Evolutionary conservation across 179 eudicot genomes (phyloP).

Genomic region (Patellifolia procumbens): DNA sequence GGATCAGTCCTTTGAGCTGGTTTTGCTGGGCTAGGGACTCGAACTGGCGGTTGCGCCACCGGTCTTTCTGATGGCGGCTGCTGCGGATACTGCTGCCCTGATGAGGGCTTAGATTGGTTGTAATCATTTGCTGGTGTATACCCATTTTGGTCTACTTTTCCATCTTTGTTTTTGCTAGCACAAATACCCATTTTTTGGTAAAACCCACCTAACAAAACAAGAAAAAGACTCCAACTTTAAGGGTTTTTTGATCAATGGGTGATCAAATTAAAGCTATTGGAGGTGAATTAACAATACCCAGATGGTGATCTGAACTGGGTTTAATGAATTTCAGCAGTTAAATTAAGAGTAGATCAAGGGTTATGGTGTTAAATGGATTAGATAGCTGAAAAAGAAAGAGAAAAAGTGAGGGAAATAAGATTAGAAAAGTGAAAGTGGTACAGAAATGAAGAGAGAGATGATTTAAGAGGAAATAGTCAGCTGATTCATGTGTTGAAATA

Average conservation of each 20-base stretch:
- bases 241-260: conserved; percentile 8
- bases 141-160: conserved; percentile 32
- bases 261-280: background rate
- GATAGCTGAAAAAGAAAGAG: background rate
- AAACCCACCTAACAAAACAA: background rate
- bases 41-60: conserved; percentile 26
- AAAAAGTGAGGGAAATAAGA: background rate
- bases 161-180: conserved; percentile 42
- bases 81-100: conserved; percentile 18
- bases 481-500: conserved; percentile 27
- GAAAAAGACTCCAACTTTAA: background rate
- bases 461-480: conserved; percentile 27
- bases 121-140: conserved; percentile 16
- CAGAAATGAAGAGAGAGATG: conserved; percentile 1
- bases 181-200: conserved; percentile 53
- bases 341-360: conserved; percentile 20
- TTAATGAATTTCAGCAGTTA: background rate
- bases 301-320: conserved; percentile 16
- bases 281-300: conserved; percentile 19
- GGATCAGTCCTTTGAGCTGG: conserved; percentile 12
- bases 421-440: background rate
- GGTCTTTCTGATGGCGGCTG: conserved; percentile 21
- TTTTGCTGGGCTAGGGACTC: conserved; percentile 32
- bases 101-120: background rate
- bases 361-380: background rate